phyloP scores from a whole-genome alignment of 1,284 basidiomycete species.

The Apiotrichum brassicae region DNA sequence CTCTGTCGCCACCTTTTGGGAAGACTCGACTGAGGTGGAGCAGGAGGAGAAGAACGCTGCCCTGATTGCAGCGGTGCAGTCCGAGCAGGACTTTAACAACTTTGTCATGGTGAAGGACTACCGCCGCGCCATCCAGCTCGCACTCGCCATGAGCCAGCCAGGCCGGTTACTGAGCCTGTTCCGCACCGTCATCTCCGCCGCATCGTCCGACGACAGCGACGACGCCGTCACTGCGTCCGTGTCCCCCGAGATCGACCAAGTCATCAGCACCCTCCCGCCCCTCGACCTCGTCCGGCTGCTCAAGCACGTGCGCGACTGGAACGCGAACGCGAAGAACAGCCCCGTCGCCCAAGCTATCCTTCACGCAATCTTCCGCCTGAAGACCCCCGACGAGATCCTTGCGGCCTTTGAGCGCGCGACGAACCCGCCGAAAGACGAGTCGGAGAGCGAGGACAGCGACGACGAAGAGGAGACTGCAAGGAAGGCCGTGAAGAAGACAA shows the following conservation, averaged over 20 bases:
- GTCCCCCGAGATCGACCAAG: constrained; percentile 65
- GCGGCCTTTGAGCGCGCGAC: constrained; percentile 55
- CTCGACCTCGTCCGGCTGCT: constrained; percentile 75
- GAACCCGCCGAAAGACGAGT: constrained; percentile 24
- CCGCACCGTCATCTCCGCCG: constrained; percentile 52
- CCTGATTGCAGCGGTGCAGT: constrained; percentile 65
- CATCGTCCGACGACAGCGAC: neutral
- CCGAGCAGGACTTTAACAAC: constrained; percentile 93
- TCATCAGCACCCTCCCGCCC: constrained; percentile 64
- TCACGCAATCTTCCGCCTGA: constrained; percentile 71
- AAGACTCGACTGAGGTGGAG: constrained; percentile 80
- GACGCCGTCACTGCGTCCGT: constrained; percentile 53
- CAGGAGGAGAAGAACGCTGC: constrained; percentile 61
- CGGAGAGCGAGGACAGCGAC: constrained; percentile 27
- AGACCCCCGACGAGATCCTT: constrained; percentile 64
- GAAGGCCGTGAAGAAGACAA: constrained; percentile 9
- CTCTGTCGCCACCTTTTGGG: constrained; percentile 87
- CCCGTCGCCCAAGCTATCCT: constrained; percentile 80
- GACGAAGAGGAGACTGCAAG: constrained; percentile 23
- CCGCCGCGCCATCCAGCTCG: constrained; percentile 79
- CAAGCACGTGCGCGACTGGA: constrained; percentile 85
- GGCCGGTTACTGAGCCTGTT: constrained; percentile 79
- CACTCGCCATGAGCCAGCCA: constrained; percentile 87
- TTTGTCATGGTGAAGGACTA: constrained; percentile 85
- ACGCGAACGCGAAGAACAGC: constrained; percentile 78